Conservation (phyloP, 805 yeast genomes). For the Sugiyamaella floridensis region DNA sequence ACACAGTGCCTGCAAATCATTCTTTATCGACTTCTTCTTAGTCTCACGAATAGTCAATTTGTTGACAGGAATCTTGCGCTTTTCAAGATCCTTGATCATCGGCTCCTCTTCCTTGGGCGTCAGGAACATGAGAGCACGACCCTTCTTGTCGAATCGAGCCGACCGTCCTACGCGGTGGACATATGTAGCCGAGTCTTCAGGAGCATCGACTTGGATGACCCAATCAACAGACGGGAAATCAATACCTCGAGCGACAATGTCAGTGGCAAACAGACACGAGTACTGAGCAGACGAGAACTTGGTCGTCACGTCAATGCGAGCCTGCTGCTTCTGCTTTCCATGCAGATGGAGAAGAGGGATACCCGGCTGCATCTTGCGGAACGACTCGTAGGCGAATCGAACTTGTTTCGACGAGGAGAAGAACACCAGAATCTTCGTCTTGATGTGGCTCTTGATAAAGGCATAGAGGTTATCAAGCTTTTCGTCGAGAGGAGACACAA, state of each 20-base stretch:
- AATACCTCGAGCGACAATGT: conserved; percentile 85
- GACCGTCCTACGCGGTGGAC: conserved; percentile 88
- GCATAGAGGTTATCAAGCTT: conserved; percentile 83
- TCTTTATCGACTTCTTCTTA: conserved; percentile 63
- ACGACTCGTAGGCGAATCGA: conserved; percentile 79
- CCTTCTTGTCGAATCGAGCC: conserved; percentile 80
- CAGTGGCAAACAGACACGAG: conserved; percentile 82
- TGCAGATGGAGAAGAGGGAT: conserved; percentile 77
- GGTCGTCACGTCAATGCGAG: conserved; percentile 72
- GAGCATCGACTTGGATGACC: conserved; percentile 91
- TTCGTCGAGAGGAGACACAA: conserved; percentile 63
- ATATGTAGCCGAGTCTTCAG: conserved; percentile 83
- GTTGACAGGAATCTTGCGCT: conserved; percentile 61
- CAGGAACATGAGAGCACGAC: conserved; percentile 75
- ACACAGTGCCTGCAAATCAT: conserved; percentile 82
- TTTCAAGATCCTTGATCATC: conserved; percentile 55
- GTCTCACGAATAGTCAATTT: conserved; percentile 68
- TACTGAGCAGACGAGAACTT: conserved; percentile 73
- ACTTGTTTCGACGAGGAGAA: conserved; percentile 86
- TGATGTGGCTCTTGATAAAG: conserved; percentile 75
- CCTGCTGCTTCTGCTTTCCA: conserved; percentile 87
- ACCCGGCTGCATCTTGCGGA: conserved; percentile 86
- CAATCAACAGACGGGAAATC: conserved; percentile 92
- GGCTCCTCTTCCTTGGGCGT: conserved; percentile 78
- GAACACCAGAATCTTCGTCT: conserved; percentile 73